Conservation (phyloP, 352 stramenopile genomes). For the Phytophthora boehmeriae region DNA sequence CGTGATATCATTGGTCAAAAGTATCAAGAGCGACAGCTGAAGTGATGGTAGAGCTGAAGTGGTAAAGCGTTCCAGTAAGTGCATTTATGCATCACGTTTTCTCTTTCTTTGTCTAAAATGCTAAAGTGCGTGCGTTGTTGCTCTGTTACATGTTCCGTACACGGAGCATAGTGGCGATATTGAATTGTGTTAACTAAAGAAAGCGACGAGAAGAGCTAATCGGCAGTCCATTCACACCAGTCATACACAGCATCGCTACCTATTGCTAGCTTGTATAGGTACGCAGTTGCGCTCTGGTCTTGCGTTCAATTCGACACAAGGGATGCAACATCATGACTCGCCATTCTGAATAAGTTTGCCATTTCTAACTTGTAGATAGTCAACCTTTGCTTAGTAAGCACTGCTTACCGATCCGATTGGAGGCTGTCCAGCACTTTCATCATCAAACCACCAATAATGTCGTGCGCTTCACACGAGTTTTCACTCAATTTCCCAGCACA, state of each 20-base stretch:
- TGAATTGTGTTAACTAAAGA: constrained; percentile 5
- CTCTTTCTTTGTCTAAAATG: constrained; percentile 9
- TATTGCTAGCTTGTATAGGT: constrained; percentile 11
- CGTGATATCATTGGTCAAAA: no score
- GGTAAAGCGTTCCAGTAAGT: no score
- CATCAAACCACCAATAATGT: not conserved
- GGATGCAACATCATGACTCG: constrained; percentile 16
- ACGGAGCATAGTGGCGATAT: constrained; percentile 15
- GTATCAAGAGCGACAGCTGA: no score
- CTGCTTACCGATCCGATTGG: not conserved
- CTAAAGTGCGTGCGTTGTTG: constrained; percentile 3
- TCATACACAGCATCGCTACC: constrained; percentile 5
- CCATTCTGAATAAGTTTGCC: constrained; percentile 6
- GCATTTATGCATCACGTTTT: not conserved
- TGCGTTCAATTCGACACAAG: not conserved
- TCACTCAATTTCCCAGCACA: no score
- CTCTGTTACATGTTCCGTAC: not conserved
- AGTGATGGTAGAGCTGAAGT: no score
- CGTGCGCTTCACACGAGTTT: no score
- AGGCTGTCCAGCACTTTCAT: not conserved
- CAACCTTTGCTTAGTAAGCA: no score
- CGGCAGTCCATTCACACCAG: not conserved
- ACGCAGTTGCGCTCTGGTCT: not conserved
- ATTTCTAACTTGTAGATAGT: not conserved
- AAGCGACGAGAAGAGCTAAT: no score